Evolutionary conservation across 805 yeast species (phyloP).

Genomic region (Pichia membranifaciens): DNA sequence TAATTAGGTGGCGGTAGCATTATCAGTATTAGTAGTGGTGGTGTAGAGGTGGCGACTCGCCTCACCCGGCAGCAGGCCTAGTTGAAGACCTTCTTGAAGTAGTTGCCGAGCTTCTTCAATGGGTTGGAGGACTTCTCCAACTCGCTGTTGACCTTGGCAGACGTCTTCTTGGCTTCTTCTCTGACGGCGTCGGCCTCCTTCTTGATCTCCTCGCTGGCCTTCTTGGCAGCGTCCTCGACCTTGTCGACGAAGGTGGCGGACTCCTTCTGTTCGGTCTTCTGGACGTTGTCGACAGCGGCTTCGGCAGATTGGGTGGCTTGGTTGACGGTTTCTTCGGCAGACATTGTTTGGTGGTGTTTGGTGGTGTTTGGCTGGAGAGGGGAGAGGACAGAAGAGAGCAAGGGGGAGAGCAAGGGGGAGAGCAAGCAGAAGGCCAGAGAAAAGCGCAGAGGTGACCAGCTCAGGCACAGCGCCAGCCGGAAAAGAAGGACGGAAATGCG

Average conservation of each 20-base stretch:
- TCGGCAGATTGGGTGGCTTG: constrained; percentile 6
- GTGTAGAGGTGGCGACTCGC: too few species aligned
- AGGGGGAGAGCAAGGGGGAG: background rate
- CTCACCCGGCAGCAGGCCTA: constrained; percentile 6
- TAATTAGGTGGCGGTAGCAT: too few species aligned
- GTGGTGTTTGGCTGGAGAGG: background rate
- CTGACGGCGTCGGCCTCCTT: constrained; percentile 10
- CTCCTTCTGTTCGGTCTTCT: constrained; percentile 10
- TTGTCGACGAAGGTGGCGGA: constrained; percentile 11
- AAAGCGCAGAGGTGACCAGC: background rate
- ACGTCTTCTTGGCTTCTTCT: constrained; percentile 4
- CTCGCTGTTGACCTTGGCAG: constrained; percentile 4
- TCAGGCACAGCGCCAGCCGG: too few species aligned
- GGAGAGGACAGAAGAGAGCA: background rate
- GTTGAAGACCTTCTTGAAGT: constrained; percentile 25
- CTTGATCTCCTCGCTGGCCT: constrained; percentile 15
- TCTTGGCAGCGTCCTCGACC: constrained; percentile 14
- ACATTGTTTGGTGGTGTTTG: constrained; percentile 1
- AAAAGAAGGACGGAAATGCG: too few species aligned
- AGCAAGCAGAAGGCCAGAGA: background rate
- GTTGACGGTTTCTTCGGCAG: constrained; percentile 5
- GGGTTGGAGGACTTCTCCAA: constrained; percentile 8
- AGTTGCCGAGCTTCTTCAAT: constrained; percentile 25
- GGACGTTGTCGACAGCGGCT: constrained; percentile 9
- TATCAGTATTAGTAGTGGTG: too few species aligned